These are phyloP conservation scores for Penicillium subrubescens DNA, from an alignment of 495 filamentous ascomycete species.

Conservation along the genomic window DNA sequence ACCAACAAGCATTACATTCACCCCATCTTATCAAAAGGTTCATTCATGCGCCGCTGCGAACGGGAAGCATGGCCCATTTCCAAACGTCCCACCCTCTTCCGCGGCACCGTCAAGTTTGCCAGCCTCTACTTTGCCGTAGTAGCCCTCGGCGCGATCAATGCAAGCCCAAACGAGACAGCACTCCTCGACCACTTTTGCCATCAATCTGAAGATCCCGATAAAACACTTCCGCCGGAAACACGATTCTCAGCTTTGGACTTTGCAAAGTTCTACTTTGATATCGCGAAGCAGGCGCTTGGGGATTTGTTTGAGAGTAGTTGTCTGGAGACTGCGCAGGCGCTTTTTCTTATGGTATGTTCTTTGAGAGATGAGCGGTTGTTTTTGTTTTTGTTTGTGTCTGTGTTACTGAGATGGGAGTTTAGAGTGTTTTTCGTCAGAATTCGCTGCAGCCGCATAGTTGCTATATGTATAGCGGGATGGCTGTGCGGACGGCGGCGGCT, in stretches of 20 bases:
- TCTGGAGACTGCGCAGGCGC: slow-evolving; percentile 29
- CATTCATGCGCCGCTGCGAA: not conserved
- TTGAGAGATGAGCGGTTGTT: too few relatives aligned
- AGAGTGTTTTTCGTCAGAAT: not conserved
- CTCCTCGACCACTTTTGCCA: slow-evolving; percentile 17
- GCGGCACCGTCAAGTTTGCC: not conserved
- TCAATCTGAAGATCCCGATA: slow-evolving; percentile 5
- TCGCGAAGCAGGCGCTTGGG: slow-evolving; percentile 24
- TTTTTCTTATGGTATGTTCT: slow-evolving; percentile 24
- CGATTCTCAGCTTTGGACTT: slow-evolving; percentile 26
- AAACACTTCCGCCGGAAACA: not conserved
- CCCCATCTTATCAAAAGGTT: not conserved
- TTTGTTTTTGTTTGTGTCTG: not conserved
- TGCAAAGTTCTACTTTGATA: slow-evolving; percentile 26
- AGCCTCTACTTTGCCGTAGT: not conserved
- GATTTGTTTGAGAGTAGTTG: slow-evolving; percentile 32
- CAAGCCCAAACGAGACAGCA: not conserved
- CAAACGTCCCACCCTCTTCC: not conserved
- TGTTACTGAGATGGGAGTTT: not conserved
- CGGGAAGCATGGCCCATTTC: not conserved
- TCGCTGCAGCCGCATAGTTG: not conserved
- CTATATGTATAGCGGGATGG: not conserved
- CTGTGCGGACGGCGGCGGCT: not conserved
- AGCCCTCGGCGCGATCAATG: not conserved
- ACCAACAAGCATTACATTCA: not conserved